These are phyloP conservation scores for Sporothrix pallida DNA, from an alignment of 2,329 filamentous ascomycete species.

Conservation along the genomic window DNA sequence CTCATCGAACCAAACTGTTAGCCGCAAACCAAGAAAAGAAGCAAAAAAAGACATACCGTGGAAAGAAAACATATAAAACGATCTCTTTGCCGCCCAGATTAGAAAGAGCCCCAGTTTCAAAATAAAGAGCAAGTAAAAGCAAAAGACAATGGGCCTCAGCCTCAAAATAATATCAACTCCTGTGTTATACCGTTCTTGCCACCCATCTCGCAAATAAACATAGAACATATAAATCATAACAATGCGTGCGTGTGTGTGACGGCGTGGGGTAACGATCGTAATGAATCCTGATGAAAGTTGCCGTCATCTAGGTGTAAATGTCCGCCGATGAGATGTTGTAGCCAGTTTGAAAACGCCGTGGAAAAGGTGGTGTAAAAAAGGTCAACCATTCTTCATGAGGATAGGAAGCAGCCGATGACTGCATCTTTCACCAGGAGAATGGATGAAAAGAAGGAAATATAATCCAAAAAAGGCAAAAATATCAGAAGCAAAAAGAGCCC, in stretches of 20 bases:
- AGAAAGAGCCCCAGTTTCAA: neutral
- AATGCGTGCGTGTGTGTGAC: neutral
- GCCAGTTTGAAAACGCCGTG: neutral
- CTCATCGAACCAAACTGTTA: constrained; percentile 15
- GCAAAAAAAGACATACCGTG: neutral
- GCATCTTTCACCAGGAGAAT: neutral
- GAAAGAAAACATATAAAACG: neutral
- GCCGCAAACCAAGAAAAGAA: neutral
- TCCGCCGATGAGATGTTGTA: constrained; percentile 12
- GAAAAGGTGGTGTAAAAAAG: neutral
- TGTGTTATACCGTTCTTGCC: constrained; percentile 8
- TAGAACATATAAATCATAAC: constrained; percentile 4
- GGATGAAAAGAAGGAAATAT: neutral
- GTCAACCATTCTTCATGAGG: neutral
- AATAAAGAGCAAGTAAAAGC: neutral
- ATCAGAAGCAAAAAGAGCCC: neutral
- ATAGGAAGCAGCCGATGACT: neutral
- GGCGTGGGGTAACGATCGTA: constrained; percentile 25
- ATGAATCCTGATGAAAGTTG: constrained; percentile 10
- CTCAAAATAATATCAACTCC: constrained; percentile 20
- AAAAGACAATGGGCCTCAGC: constrained; percentile 4
- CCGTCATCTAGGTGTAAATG: constrained; percentile 24
- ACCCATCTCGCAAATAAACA: neutral
- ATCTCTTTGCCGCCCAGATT: neutral
- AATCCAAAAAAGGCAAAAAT: constrained; percentile 1